Conservation (phyloP, 306 rosid species). For the Begonia peltatifolia region DNA sequence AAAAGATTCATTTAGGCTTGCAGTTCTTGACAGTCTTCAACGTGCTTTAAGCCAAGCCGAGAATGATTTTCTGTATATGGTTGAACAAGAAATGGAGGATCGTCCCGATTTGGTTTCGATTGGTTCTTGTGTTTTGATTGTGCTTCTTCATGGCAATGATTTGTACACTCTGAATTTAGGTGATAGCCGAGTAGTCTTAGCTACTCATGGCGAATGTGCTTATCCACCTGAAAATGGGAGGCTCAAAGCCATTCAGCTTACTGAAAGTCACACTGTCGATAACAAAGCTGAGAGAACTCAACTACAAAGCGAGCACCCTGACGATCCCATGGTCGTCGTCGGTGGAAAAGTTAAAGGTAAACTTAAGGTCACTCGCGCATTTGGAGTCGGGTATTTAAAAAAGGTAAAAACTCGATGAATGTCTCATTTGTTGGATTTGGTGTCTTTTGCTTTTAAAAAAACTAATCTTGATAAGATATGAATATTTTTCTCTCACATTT, state of each 20-base stretch:
- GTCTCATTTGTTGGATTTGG: no score
- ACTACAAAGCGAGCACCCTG: constrained; percentile 62
- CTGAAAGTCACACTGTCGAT: constrained; percentile 77
- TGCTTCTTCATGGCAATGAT: constrained; percentile 78
- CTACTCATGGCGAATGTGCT: constrained; percentile 26
- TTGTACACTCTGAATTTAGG: constrained; percentile 82
- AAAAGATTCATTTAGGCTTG: constrained; percentile 27
- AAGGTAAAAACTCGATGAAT: constrained; percentile 27
- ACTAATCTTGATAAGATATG: not conserved
- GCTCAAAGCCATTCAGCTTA: constrained; percentile 70
- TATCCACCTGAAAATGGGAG: constrained; percentile 19
- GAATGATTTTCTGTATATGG: constrained; percentile 88
- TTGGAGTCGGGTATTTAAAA: constrained; percentile 98
- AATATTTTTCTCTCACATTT: constrained; percentile 4
- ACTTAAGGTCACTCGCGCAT: constrained; percentile 88
- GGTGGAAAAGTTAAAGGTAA: constrained; percentile 91
- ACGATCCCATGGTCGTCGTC: constrained; percentile 48
- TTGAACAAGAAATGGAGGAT: constrained; percentile 93
- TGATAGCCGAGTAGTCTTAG: constrained; percentile 89
- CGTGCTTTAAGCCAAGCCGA: constrained; percentile 66
- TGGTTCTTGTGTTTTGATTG: constrained; percentile 86
- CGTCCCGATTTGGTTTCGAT: constrained; percentile 92
- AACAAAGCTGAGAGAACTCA: constrained; percentile 55
- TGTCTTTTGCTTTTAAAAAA: not conserved
- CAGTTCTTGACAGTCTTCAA: constrained; percentile 62